These are phyloP conservation scores for Xylaria sp. DNA, from an alignment of 2,329 filamentous ascomycete genomes.

Conservation along the genomic window DNA sequence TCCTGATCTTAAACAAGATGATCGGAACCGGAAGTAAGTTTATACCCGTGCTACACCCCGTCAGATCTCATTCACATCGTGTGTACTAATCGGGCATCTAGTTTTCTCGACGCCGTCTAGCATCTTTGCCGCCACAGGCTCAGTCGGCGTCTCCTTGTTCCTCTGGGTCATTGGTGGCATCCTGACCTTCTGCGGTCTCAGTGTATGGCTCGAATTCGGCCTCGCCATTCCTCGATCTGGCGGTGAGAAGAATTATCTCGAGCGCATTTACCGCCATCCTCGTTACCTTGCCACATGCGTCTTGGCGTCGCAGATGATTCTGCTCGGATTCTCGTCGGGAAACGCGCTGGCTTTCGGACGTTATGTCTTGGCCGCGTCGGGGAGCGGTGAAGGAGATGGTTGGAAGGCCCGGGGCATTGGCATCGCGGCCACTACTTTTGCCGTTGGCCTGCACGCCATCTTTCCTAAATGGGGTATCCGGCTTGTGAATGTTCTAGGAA, in stretches of 20 bases:
- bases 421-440: slow-evolving; percentile 60
- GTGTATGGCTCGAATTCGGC: slow-evolving; percentile 68
- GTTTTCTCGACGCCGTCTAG: slow-evolving; percentile 62
- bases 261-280: slow-evolving; percentile 64
- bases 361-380: slow-evolving; percentile 62
- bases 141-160: slow-evolving; percentile 53
- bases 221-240: slow-evolving; percentile 66
- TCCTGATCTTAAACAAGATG: slow-evolving; percentile 64
- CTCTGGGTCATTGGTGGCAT: slow-evolving; percentile 50
- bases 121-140: slow-evolving; percentile 58
- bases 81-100: slow-evolving; percentile 28
- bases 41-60: not conserved
- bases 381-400: slow-evolving; percentile 51
- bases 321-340: slow-evolving; percentile 65
- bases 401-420: slow-evolving; percentile 65
- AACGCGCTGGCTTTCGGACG: slow-evolving; percentile 65
- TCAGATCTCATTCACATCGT: too few species aligned
- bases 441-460: slow-evolving; percentile 57
- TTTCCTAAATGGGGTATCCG: slow-evolving; percentile 64
- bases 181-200: slow-evolving; percentile 63
- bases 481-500: slow-evolving; percentile 62
- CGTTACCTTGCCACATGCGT: slow-evolving; percentile 65
- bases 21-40: slow-evolving; percentile 62
- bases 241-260: slow-evolving; percentile 71
- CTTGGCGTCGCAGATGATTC: slow-evolving; percentile 64